Evolutionary conservation across 2,329 filamentous ascomycete genomes (phyloP).

Genomic region (Didymella pomorum): DNA sequence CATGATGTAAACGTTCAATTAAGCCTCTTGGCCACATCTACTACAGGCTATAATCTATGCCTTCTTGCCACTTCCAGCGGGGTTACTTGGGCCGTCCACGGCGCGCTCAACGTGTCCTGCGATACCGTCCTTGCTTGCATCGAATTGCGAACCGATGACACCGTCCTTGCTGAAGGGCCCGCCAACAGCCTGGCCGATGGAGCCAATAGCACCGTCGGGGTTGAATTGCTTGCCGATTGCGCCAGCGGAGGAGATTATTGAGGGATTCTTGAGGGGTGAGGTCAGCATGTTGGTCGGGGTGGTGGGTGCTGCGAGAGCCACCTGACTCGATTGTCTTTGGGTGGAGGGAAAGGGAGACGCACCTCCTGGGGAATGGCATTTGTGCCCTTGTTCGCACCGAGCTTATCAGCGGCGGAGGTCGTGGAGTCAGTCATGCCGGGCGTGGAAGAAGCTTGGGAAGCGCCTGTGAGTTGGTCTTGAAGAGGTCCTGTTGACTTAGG

Average conservation of each 20-base stretch:
- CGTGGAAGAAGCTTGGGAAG: slow-evolving; percentile 21
- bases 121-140: slow-evolving; percentile 60
- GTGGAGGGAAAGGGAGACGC: background rate
- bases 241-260: slow-evolving; percentile 59
- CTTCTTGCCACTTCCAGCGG: slow-evolving; percentile 40
- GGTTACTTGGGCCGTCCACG: slow-evolving; percentile 53
- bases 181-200: slow-evolving; percentile 59
- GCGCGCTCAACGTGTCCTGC: slow-evolving; percentile 63
- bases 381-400: slow-evolving; percentile 42
- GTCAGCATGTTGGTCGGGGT: too few species aligned
- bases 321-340: too few species aligned
- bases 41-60: slow-evolving; percentile 8
- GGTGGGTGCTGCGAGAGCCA: too few species aligned
- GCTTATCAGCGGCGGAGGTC: slow-evolving; percentile 35
- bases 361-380: slow-evolving; percentile 41
- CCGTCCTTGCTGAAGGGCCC: slow-evolving; percentile 59
- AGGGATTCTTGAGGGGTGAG: slow-evolving; percentile 38
- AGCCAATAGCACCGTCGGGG: slow-evolving; percentile 59
- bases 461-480: slow-evolving; percentile 29
- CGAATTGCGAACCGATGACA: slow-evolving; percentile 63
- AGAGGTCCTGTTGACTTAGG: slow-evolving; percentile 38
- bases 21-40: slow-evolving; percentile 10
- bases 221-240: slow-evolving; percentile 65
- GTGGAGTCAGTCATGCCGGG: slow-evolving; percentile 33
- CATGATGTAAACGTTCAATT: background rate